Percentiles rank a stretch among this genome's conserved stretches.
phyloP scores from a whole-genome alignment of 495 filamentous ascomycete genomes.

The Astrothelium subdiscretum region DNA sequence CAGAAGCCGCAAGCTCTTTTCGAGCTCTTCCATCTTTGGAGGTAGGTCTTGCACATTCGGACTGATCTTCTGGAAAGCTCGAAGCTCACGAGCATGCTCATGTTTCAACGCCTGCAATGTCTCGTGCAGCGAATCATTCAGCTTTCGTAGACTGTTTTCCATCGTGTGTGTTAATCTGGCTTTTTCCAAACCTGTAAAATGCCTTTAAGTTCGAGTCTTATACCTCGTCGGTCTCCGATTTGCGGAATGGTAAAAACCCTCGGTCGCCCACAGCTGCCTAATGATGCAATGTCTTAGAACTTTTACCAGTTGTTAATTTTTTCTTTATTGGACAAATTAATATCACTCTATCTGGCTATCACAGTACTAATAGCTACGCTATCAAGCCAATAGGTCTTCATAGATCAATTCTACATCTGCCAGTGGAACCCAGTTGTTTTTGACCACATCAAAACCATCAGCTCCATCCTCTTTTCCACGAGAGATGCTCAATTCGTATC shows the following conservation, averaged over 20 bases:
- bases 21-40: neutral
- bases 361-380: neutral
- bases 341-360: too few relatives aligned
- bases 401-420: neutral
- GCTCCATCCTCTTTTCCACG: neutral
- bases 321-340: too few relatives aligned
- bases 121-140: neutral
- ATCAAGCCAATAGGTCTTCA: neutral
- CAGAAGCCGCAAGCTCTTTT: neutral
- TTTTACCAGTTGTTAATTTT: too few relatives aligned
- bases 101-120: neutral
- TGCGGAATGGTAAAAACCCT: too few relatives aligned
- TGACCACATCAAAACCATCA: neutral
- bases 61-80: neutral
- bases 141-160: neutral
- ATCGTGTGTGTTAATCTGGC: neutral
- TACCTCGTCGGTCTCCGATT: neutral
- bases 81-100: neutral
- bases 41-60: neutral
- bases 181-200: neutral
- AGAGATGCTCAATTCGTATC: neutral
- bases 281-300: too few relatives aligned
- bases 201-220: neutral
- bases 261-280: neutral
- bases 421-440: neutral